These are phyloP conservation scores for Zymoseptoria passerinii DNA, from an alignment of 2,329 filamentous ascomycete genomes.

Conservation along the genomic window DNA sequence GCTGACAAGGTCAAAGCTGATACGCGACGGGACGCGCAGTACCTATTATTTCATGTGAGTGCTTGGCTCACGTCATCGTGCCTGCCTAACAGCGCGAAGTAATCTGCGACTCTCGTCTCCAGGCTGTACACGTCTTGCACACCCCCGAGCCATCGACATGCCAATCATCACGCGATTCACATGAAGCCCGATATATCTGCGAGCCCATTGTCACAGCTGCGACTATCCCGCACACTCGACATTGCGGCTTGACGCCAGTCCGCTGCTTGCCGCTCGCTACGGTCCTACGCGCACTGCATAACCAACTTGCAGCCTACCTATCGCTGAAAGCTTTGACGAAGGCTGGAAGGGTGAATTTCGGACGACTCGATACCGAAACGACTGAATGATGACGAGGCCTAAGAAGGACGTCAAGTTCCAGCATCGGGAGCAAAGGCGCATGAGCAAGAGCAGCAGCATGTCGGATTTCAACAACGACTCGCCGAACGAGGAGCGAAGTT, in stretches of 20 bases:
- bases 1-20: background rate
- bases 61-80: background rate
- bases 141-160: background rate
- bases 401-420: constrained; percentile 55
- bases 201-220: background rate
- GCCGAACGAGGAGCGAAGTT: constrained; percentile 20
- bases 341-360: background rate
- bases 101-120: background rate
- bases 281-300: background rate
- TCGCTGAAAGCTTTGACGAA: background rate
- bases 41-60: background rate
- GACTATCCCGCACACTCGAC: background rate
- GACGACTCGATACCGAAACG: background rate
- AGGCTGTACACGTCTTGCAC: background rate
- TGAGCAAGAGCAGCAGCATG: constrained; percentile 52
- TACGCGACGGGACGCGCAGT: background rate
- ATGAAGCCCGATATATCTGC: background rate
- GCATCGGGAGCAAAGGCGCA: constrained; percentile 48
- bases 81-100: background rate
- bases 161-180: background rate
- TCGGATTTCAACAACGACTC: constrained; percentile 37
- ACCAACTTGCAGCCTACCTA: background rate
- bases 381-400: constrained; percentile 41
- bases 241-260: background rate
- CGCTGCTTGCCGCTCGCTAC: background rate